Evolutionary conservation across 805 yeast genomes (phyloP).

Genomic region (Monosporozyma siamensis): DNA sequence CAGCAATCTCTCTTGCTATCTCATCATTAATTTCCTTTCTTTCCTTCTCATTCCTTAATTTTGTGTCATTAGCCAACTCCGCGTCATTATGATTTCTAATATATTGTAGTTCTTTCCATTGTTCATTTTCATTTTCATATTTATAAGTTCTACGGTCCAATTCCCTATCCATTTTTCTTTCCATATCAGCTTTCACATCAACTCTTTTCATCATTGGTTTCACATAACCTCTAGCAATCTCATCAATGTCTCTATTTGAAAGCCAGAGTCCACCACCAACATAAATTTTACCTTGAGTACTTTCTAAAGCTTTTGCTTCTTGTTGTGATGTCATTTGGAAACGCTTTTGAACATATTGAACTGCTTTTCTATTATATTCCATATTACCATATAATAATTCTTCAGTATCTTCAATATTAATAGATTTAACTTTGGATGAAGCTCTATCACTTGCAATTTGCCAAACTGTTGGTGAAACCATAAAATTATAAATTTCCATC

Average conservation of each 20-base stretch:
- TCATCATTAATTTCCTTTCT: constrained; percentile 12
- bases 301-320: constrained; percentile 38
- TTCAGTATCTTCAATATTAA: neutral
- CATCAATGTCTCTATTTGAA: constrained; percentile 65
- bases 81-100: constrained; percentile 33
- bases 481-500: constrained; percentile 3
- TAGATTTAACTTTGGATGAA: neutral
- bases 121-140: constrained; percentile 33
- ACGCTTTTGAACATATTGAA: constrained; percentile 45
- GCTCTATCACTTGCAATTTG: constrained; percentile 34
- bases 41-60: constrained; percentile 22
- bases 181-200: constrained; percentile 55
- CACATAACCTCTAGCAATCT: constrained; percentile 70
- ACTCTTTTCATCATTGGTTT: constrained; percentile 76
- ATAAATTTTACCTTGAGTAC: constrained; percentile 43
- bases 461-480: constrained; percentile 33
- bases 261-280: constrained; percentile 84
- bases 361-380: constrained; percentile 60
- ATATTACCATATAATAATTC: constrained; percentile 31
- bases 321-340: constrained; percentile 25
- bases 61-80: constrained; percentile 32
- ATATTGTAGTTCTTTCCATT: constrained; percentile 34
- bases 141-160: constrained; percentile 31
- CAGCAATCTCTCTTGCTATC: neutral
- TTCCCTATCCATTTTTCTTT: constrained; percentile 49